phyloP scores from a whole-genome alignment of 176 grass and related monocot species.

The Lolium rigidum region DNA sequence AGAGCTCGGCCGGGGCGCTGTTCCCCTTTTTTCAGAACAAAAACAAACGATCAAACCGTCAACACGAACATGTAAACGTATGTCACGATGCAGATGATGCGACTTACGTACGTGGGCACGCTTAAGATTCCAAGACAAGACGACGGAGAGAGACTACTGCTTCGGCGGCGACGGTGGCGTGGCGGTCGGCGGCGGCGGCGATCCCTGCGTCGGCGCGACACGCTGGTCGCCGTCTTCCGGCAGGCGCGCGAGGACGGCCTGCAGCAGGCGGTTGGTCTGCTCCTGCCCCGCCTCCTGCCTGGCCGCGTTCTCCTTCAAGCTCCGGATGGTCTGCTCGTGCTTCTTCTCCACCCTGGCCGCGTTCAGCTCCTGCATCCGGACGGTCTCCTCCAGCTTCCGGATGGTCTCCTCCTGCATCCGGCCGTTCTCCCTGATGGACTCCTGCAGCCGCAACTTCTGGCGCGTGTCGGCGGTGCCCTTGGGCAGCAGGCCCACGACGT shows the following conservation, averaged over 20 bases:
- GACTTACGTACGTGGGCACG: neutral
- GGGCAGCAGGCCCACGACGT: slow-evolving; percentile 1
- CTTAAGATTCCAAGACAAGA: neutral
- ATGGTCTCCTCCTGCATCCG: slow-evolving; percentile 5
- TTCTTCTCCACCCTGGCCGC: neutral
- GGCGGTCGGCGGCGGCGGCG: neutral
- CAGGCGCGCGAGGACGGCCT: neutral
- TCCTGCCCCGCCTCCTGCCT: neutral
- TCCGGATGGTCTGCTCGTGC: neutral
- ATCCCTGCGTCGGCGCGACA: neutral
- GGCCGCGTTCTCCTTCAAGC: neutral
- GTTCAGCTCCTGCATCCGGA: neutral
- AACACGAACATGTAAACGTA: neutral
- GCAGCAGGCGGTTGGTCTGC: slow-evolving; percentile 9
- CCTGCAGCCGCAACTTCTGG: slow-evolving; percentile 18
- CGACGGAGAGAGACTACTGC: neutral
- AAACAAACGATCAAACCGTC: neutral
- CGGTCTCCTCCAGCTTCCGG: neutral
- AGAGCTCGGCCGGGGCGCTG: too few relatives aligned
- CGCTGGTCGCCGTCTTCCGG: neutral
- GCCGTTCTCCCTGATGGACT: slow-evolving; percentile 4
- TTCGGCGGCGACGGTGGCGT: neutral
- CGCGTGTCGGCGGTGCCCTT: slow-evolving; percentile 21
- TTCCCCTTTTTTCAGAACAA: too few relatives aligned
- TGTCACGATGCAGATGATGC: neutral